Evolutionary conservation across 495 filamentous ascomycete genomes (phyloP).

Genomic region (Podospora pseudoanserina): DNA sequence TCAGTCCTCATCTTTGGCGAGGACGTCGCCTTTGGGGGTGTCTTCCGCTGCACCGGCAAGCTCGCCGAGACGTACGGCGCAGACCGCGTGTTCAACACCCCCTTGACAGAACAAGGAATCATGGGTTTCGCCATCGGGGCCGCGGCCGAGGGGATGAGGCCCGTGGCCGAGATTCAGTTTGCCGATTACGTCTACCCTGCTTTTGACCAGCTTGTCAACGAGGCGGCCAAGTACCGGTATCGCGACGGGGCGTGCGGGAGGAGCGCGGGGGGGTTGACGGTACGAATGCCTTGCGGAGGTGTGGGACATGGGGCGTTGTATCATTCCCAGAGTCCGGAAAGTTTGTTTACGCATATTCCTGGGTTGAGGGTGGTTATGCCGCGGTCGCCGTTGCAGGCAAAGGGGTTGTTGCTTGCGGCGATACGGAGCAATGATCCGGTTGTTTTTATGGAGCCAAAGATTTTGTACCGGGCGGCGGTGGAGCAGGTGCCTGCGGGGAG

Average conservation of each 20-base stretch:
- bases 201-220: constrained; percentile 96
- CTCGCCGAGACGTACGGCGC: constrained; percentile 80
- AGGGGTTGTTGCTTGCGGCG: constrained; percentile 80
- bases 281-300: constrained; percentile 90
- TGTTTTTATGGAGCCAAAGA: constrained; percentile 96
- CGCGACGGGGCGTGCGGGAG: constrained; percentile 69
- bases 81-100: constrained; percentile 94
- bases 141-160: constrained; percentile 86
- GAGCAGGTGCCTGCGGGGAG: constrained; percentile 85
- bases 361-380: constrained; percentile 88
- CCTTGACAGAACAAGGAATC: constrained; percentile 90
- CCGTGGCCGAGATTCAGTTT: constrained; percentile 96
- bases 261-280: constrained; percentile 73
- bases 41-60: constrained; percentile 93
- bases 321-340: constrained; percentile 91
- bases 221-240: constrained; percentile 90
- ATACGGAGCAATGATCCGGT: constrained; percentile 84
- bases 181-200: constrained; percentile 97
- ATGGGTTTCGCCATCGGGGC: constrained; percentile 89
- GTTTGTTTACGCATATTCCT: constrained; percentile 88
- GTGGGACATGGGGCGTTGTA: constrained; percentile 97
- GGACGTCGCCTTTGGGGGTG: constrained; percentile 94
- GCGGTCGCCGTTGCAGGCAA: constrained; percentile 85
- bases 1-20: constrained; percentile 90
- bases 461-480: constrained; percentile 88